These are phyloP conservation scores for Candida cerambycidarum DNA, from an alignment of 805 yeast species.

Conservation along the genomic window DNA sequence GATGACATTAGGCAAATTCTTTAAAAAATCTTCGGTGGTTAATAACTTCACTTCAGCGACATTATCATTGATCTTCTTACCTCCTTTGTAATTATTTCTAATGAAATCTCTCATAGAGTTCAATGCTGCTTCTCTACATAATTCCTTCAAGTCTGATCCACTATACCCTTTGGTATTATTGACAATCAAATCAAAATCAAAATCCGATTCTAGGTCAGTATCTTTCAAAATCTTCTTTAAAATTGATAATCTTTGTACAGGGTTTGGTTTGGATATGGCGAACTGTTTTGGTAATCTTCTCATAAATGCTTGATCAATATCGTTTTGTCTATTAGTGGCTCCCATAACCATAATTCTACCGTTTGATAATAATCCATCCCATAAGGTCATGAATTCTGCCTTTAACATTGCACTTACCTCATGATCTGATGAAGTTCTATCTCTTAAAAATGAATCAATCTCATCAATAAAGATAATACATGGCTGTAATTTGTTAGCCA, in stretches of 20 bases:
- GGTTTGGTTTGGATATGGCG: slow-evolving; percentile 70
- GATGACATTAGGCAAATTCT: slow-evolving; percentile 20
- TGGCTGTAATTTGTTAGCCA: slow-evolving; percentile 88
- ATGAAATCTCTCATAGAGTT: slow-evolving; percentile 86
- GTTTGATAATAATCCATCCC: slow-evolving; percentile 86
- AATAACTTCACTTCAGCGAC: slow-evolving; percentile 58
- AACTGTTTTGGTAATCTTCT: slow-evolving; percentile 92
- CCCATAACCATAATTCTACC: slow-evolving; percentile 88
- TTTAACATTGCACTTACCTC: slow-evolving; percentile 93
- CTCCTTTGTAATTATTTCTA: slow-evolving; percentile 49
- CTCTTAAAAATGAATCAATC: slow-evolving; percentile 90
- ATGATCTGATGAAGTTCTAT: slow-evolving; percentile 80
- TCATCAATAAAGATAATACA: slow-evolving; percentile 95
- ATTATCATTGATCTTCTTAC: slow-evolving; percentile 27
- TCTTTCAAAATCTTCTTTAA: slow-evolving; percentile 66
- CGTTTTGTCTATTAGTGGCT: slow-evolving; percentile 90
- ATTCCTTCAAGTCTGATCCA: slow-evolving; percentile 89
- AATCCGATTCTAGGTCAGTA: slow-evolving; percentile 57
- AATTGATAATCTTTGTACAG: slow-evolving; percentile 67
- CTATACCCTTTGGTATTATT: slow-evolving; percentile 62
- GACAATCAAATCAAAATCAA: slow-evolving; percentile 63
- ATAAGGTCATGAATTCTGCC: slow-evolving; percentile 95
- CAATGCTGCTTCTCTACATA: slow-evolving; percentile 92
- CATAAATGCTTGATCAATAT: slow-evolving; percentile 88
- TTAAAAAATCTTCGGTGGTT: slow-evolving; percentile 60